These are phyloP conservation scores for Rosa multiflora DNA, from an alignment of 306 rosid species.

Conservation along the genomic window DNA sequence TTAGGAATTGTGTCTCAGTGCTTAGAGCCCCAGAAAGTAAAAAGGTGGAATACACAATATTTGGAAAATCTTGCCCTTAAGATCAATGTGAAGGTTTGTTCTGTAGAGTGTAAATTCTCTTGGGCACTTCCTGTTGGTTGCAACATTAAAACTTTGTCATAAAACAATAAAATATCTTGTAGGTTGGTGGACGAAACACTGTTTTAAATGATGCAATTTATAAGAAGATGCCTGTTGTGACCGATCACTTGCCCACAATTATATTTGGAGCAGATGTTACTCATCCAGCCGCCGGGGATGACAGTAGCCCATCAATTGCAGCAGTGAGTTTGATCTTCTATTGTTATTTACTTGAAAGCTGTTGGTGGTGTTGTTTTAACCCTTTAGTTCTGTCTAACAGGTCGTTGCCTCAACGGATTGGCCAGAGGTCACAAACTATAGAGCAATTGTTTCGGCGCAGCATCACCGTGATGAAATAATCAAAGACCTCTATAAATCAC, in stretches of 20 bases:
- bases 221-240: slow-evolving; percentile 42
- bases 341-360: not conserved
- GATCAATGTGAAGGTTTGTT: slow-evolving; percentile 63
- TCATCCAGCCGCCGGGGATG: slow-evolving; percentile 78
- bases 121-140: not conserved
- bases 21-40: slow-evolving; percentile 44
- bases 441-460: slow-evolving; percentile 71
- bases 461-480: slow-evolving; percentile 63
- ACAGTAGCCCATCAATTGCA: slow-evolving; percentile 72
- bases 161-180: not conserved
- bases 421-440: slow-evolving; percentile 66
- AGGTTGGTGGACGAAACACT: slow-evolving; percentile 67
- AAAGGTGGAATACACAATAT: slow-evolving; percentile 39
- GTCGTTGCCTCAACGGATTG: slow-evolving; percentile 96
- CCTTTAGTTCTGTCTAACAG: slow-evolving; percentile 21
- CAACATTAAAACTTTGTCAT: not conserved
- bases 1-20: slow-evolving; percentile 90
- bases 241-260: slow-evolving; percentile 54
- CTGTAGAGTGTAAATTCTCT: not conserved
- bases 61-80: slow-evolving; percentile 76
- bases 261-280: slow-evolving; percentile 86
- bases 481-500: slow-evolving; percentile 53
- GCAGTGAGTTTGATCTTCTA: slow-evolving; percentile 47
- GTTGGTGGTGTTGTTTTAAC: not conserved
- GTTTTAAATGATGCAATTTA: slow-evolving; percentile 57